Percentiles rank a stretch among this genome's conserved stretches.
phyloP scores from a whole-genome alignment of 805 yeast genomes.

The Myxozyma sirexii region DNA sequence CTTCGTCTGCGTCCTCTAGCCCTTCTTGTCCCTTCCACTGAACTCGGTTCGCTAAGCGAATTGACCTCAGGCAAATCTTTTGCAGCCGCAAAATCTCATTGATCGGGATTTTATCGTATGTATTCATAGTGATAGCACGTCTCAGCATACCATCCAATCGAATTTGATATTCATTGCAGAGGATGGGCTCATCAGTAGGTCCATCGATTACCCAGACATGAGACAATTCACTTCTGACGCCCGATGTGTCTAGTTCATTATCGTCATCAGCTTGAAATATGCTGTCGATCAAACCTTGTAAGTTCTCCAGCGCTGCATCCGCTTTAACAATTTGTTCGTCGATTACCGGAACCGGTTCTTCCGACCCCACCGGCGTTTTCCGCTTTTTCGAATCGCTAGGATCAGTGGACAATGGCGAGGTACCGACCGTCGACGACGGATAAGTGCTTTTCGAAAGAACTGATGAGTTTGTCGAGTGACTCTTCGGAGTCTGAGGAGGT shows the following conservation, averaged over 20 bases:
- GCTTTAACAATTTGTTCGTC: constrained; percentile 2
- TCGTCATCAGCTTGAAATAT: constrained; percentile 32
- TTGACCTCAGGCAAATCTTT: constrained; percentile 20
- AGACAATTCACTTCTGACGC: neutral
- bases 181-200: constrained; percentile 10
- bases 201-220: constrained; percentile 17
- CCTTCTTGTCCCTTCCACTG: constrained; percentile 17
- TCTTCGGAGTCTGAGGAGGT: neutral
- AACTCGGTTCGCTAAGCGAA: constrained; percentile 6
- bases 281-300: constrained; percentile 17
- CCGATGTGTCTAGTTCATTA: constrained; percentile 26
- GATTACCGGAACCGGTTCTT: neutral
- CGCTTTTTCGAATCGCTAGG: constrained; percentile 15
- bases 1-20: neutral
- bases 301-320: neutral
- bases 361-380: neutral
- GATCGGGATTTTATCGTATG: constrained; percentile 10
- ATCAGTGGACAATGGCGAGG: neutral
- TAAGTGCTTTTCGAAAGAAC: neutral
- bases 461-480: neutral
- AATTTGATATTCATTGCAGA: constrained; percentile 21
- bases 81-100: constrained; percentile 28
- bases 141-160: constrained; percentile 22
- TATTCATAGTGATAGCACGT: neutral
- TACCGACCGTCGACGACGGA: neutral